Evolutionary conservation across 2,329 filamentous ascomycete species (phyloP).

Genomic region (Clonostachys rhizophaga): DNA sequence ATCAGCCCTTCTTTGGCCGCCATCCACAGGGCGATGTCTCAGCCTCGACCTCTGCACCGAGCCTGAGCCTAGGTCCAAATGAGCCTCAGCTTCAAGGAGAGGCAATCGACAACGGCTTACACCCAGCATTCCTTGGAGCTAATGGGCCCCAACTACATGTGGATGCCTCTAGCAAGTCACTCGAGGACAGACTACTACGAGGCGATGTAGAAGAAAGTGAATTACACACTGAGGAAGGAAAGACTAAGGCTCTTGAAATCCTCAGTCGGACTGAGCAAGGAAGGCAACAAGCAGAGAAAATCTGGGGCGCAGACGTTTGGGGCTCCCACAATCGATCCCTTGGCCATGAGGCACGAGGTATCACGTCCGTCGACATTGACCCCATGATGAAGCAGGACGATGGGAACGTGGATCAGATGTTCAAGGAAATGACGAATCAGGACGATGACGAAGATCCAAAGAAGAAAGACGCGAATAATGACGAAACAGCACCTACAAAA

Average conservation of each 20-base stretch:
- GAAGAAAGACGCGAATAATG: slow-evolving; percentile 20
- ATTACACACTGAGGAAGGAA: slow-evolving; percentile 37
- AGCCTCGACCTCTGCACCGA: slow-evolving; percentile 1
- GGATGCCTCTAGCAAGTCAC: slow-evolving; percentile 30
- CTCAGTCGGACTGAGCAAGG: slow-evolving; percentile 44
- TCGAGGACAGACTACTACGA: slow-evolving; percentile 46
- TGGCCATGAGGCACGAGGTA: slow-evolving; percentile 13
- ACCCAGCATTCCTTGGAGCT: slow-evolving; percentile 36
- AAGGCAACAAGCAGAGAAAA: slow-evolving; percentile 41
- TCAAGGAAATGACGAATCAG: slow-evolving; percentile 49
- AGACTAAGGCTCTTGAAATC: slow-evolving; percentile 47
- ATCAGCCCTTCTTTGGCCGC: neutral
- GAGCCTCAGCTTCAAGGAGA: slow-evolving; percentile 9
- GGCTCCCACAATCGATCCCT: slow-evolving; percentile 20
- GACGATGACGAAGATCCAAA: slow-evolving; percentile 41
- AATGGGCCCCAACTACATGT: slow-evolving; percentile 35
- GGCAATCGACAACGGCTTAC: slow-evolving; percentile 31
- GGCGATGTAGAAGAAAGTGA: slow-evolving; percentile 40
- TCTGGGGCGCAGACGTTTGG: slow-evolving; percentile 48
- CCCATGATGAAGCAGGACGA: slow-evolving; percentile 31
- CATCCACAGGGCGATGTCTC: slow-evolving; percentile 4
- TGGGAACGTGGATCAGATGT: slow-evolving; percentile 49
- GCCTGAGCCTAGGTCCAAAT: neutral
- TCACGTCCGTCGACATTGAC: slow-evolving; percentile 17
- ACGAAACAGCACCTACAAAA: slow-evolving; percentile 5